Percentiles rank a stretch among this genome's conserved stretches.
phyloP scores from a whole-genome alignment of 2,329 filamentous ascomycete genomes.

The Colletotrichum tofieldiae region DNA sequence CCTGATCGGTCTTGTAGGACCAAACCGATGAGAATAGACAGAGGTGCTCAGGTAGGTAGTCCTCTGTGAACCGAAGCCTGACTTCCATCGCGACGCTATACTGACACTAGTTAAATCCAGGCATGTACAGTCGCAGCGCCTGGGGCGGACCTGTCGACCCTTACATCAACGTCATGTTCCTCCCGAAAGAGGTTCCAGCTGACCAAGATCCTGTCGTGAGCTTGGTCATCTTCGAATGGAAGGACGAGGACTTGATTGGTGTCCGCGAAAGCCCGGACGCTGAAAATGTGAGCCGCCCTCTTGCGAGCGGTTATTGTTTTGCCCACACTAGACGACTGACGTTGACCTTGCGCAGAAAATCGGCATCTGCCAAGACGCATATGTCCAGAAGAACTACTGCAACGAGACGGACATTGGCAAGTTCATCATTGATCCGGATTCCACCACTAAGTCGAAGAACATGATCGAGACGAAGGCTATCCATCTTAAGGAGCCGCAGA shows the following conservation, averaged over 20 bases:
- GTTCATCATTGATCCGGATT: slow-evolving; percentile 86
- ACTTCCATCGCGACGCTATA: neutral
- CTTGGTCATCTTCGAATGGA: slow-evolving; percentile 95
- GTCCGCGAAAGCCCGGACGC: slow-evolving; percentile 71
- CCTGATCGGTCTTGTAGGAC: slow-evolving; percentile 66
- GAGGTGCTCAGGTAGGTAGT: slow-evolving; percentile 77
- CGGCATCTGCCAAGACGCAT: slow-evolving; percentile 81
- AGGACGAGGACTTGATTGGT: slow-evolving; percentile 85
- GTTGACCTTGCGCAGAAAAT: slow-evolving; percentile 52
- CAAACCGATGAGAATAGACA: slow-evolving; percentile 83
- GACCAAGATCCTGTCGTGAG: slow-evolving; percentile 83
- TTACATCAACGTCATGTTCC: slow-evolving; percentile 89
- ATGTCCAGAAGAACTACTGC: slow-evolving; percentile 80
- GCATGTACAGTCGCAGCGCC: slow-evolving; percentile 92
- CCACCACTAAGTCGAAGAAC: slow-evolving; percentile 78
- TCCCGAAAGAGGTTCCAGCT: slow-evolving; percentile 71
- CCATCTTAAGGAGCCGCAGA: slow-evolving; percentile 80
- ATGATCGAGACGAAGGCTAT: slow-evolving; percentile 85
- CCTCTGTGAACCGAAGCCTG: neutral
- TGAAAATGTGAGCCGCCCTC: slow-evolving; percentile 62
- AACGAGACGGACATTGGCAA: slow-evolving; percentile 83
- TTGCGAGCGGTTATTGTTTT: neutral
- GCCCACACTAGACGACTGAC: slow-evolving; percentile 51
- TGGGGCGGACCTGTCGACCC: slow-evolving; percentile 93
- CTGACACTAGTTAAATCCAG: slow-evolving; percentile 57